Evolutionary conservation across 768 basidiomycete genomes (phyloP).

Genomic region (Mrakia frigida): DNA sequence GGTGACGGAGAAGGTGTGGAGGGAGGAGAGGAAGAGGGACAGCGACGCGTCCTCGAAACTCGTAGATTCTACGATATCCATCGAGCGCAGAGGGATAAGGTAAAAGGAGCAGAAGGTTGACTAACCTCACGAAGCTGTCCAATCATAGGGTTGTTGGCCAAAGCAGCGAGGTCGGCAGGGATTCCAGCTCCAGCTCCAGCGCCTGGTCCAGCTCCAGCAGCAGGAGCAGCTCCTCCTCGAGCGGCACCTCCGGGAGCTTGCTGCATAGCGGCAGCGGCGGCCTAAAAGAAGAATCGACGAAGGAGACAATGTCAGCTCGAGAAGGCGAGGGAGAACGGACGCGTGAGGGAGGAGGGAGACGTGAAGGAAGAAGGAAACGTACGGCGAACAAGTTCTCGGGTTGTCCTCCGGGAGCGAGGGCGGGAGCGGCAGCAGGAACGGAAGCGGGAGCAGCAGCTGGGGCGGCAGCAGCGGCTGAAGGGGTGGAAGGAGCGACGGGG

Average conservation of each 20-base stretch:
- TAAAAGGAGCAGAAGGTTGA: background rate
- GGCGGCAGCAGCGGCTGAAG: constrained; percentile 19
- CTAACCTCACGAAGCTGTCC: constrained; percentile 57
- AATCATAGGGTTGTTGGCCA: constrained; percentile 56
- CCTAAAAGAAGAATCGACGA: constrained; percentile 22
- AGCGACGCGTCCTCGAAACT: background rate
- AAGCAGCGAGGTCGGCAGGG: constrained; percentile 46
- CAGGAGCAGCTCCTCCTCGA: constrained; percentile 44
- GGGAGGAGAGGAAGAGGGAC: background rate
- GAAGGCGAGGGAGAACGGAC: background rate
- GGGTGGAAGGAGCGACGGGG: constrained; percentile 48
- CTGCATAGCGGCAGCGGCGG: constrained; percentile 45
- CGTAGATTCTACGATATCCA: background rate
- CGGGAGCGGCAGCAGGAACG: constrained; percentile 39
- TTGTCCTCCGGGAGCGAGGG: constrained; percentile 35
- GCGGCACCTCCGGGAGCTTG: constrained; percentile 35
- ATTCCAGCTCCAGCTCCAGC: constrained; percentile 41
- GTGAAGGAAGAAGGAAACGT: constrained; percentile 37
- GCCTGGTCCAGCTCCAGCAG: constrained; percentile 37
- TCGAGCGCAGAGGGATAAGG: background rate
- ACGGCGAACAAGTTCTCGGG: constrained; percentile 87
- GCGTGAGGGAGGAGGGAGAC: constrained; percentile 36
- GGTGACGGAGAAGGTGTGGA: too few relatives aligned
- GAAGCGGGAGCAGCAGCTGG: constrained; percentile 46
- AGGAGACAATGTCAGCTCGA: background rate